Base-by-base conservation (phyloP, 345 rosid species). In the Eucalyptus sideroxylon region DNA sequence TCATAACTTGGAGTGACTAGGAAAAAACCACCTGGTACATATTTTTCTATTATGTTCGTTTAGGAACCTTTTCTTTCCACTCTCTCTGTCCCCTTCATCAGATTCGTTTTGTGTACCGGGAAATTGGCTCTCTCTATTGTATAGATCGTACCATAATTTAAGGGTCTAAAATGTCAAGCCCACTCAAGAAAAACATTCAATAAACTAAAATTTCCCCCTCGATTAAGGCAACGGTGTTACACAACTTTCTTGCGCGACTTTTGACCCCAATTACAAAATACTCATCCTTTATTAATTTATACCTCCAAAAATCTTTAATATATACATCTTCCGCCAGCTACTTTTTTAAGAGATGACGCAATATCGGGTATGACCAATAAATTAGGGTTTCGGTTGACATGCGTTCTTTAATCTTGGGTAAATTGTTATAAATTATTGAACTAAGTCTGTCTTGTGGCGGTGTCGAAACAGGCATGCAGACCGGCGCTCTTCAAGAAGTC, bases 401-500 rank as follows among this genome's bases (percentile, higher is more conserved):
- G 23, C 19, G 8, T 67, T 15, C 19, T 16, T 67, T 31, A 34
- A 37, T n/a, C 44, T 16, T 34, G 6, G 44, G 44, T 69, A 34
- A 5, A 34, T 4, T 31, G 5, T 26, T 59, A 59, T n/a, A 31
- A 31, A 93, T 94, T 80, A 69, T 90, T 47, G 11, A 72, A 37
- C 16, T 37, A 37, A 15, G 83, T 37, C 9, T 24, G 45, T 45
- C 31, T 89, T 91, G 23, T 88, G 60, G 87, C 90, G 62, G 15
- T 27, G 94, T 67, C 89, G 89, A 72, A 89, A 42, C 90, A 92
- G 94, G 90, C 89, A 12, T 90, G 86, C 1, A 88, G 94, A 69
- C 94, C 94, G 59, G 50, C 40, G n/a, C 80, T 93, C 17, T 93
- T 93, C 90, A 90, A 86, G 90, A 93, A 87, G 86, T 90, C 94